Percentiles rank a stretch among this genome's conserved stretches.
Conservation (phyloP, 1,139 yeast species). For the Suhomyces guaymorum region DNA sequence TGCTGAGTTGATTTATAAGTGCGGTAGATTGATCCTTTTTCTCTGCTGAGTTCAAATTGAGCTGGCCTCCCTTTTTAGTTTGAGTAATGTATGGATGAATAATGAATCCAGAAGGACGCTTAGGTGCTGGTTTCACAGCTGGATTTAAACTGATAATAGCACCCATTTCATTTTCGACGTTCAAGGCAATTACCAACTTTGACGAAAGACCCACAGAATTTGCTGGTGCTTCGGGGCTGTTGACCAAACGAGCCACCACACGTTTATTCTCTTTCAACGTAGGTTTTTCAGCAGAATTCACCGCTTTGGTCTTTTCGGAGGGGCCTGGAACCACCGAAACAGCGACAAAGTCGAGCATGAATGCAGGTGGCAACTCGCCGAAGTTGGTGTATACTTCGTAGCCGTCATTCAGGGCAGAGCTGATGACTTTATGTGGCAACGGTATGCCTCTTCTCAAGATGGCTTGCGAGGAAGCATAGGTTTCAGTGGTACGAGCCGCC, state of each 20-base stretch:
- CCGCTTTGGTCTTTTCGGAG: constrained; percentile 27
- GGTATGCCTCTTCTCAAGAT: constrained; percentile 57
- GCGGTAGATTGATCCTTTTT: constrained; percentile 31
- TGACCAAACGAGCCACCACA: constrained; percentile 56
- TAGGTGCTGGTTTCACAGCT: constrained; percentile 41
- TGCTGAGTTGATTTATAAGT: constrained; percentile 20
- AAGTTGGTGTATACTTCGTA: constrained; percentile 50
- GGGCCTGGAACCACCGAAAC: constrained; percentile 64
- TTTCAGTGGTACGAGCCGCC: constrained; percentile 25
- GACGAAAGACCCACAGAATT: constrained; percentile 58
- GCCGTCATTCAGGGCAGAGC: constrained; percentile 10
- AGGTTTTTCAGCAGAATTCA: constrained; percentile 7
- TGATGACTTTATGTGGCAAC: constrained; percentile 49
- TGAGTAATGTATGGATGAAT: constrained; percentile 60
- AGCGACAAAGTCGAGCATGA: constrained; percentile 51
- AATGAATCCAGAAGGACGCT: constrained; percentile 43
- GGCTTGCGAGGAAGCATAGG: constrained; percentile 34
- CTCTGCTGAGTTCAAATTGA: constrained; percentile 30
- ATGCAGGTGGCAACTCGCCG: constrained; percentile 30
- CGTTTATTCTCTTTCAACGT: constrained; percentile 40
- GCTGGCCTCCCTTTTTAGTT: constrained; percentile 32
- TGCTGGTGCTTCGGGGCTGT: constrained; percentile 36
- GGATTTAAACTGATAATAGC: constrained; percentile 55
- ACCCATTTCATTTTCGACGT: constrained; percentile 53
- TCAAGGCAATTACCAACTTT: constrained; percentile 59